Evolutionary conservation across 352 stramenopile genomes (phyloP).

Genomic region (Albugo laibachii): DNA sequence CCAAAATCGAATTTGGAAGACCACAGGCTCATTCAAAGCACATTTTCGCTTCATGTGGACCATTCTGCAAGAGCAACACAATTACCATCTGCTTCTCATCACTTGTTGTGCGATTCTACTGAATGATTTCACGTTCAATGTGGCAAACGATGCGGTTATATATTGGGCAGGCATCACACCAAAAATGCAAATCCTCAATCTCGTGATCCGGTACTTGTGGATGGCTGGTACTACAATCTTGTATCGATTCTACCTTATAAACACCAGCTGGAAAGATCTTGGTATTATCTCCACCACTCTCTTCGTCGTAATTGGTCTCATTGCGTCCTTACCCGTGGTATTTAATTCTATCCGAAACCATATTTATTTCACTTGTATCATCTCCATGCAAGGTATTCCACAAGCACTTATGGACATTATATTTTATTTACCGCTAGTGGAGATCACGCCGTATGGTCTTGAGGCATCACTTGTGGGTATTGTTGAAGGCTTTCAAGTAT

Average conservation of each 20-base stretch:
- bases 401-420: constrained; percentile 20
- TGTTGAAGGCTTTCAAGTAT: constrained; percentile 32
- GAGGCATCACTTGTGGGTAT: constrained; percentile 47
- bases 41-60: constrained; percentile 43
- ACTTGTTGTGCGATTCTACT: constrained; percentile 38
- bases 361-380: constrained; percentile 26
- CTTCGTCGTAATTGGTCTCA: constrained; percentile 14
- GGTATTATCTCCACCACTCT: constrained; percentile 22
- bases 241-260: constrained; percentile 39
- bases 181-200: constrained; percentile 14
- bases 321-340: constrained; percentile 22
- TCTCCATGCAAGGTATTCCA: constrained; percentile 22
- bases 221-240: constrained; percentile 22
- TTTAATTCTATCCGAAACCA: constrained; percentile 19
- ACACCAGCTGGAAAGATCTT: constrained; percentile 51
- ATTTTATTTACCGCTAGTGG: constrained; percentile 35
- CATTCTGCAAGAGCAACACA: constrained; percentile 51
- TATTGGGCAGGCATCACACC: constrained; percentile 24
- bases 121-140: constrained; percentile 41
- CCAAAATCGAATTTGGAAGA: constrained; percentile 39
- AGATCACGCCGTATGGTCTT: constrained; percentile 52
- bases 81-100: constrained; percentile 56
- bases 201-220: constrained; percentile 21
- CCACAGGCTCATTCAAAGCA: constrained; percentile 32
- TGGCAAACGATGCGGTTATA: constrained; percentile 20